phyloP scores from a whole-genome alignment of 805 yeast species.

The Yamadazyma sp. region DNA sequence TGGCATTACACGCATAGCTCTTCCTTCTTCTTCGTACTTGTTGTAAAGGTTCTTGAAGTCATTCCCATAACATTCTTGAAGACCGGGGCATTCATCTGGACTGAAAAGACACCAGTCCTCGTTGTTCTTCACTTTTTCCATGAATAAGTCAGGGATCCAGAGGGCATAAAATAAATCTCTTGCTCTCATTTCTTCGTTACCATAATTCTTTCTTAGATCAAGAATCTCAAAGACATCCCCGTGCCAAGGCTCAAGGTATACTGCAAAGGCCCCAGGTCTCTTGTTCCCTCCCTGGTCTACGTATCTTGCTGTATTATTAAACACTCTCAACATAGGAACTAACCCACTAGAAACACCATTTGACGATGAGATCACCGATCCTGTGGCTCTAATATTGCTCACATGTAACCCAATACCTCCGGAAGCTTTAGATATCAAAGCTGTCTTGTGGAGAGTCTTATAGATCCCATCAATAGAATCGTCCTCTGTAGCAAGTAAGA shows the following conservation, averaged over 20 bases:
- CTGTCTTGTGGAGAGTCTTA: slow-evolving; percentile 83
- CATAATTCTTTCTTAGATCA: slow-evolving; percentile 88
- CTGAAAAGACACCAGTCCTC: slow-evolving; percentile 88
- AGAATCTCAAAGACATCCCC: slow-evolving; percentile 84
- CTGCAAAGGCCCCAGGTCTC: slow-evolving; percentile 96
- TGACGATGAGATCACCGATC: slow-evolving; percentile 86
- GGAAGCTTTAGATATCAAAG: slow-evolving; percentile 88
- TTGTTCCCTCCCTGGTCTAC: slow-evolving; percentile 99
- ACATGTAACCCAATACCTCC: slow-evolving; percentile 95
- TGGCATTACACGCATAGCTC: slow-evolving; percentile 61
- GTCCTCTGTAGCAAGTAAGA: slow-evolving; percentile 84
- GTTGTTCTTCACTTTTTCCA: slow-evolving; percentile 81
- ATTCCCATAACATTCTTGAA: slow-evolving; percentile 79
- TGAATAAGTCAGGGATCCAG: slow-evolving; percentile 94
- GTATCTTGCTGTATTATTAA: slow-evolving; percentile 92
- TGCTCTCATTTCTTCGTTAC: slow-evolving; percentile 91
- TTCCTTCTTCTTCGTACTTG: slow-evolving; percentile 68
- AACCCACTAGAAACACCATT: slow-evolving; percentile 91
- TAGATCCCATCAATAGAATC: slow-evolving; percentile 96
- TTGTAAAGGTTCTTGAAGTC: slow-evolving; percentile 74
- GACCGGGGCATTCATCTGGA: slow-evolving; percentile 85
- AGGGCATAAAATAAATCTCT: slow-evolving; percentile 90
- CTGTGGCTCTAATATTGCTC: slow-evolving; percentile 82
- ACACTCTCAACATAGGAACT: slow-evolving; percentile 95
- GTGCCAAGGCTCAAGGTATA: slow-evolving; percentile 97